Conservation (phyloP, 257 asterid genomes). For the Pogostemon cablin region DNA sequence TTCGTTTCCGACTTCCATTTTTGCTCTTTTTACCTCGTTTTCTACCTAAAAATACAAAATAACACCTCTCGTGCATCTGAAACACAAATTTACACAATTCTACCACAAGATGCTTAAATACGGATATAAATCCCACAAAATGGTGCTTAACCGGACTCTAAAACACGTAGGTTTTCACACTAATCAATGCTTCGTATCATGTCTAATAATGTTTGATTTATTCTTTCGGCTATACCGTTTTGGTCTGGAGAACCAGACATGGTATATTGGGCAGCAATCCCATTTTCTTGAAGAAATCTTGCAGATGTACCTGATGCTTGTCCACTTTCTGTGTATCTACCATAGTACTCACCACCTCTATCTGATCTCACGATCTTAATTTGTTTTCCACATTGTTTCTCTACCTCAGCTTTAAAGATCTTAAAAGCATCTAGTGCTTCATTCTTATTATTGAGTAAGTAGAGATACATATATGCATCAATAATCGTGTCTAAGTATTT, state of each 20-base stretch:
- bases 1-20: no score
- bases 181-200: not conserved
- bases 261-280: conserved; percentile 17
- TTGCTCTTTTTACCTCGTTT: no score
- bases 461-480: conserved; percentile 17
- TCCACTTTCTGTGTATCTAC: conserved; percentile 9
- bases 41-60: no score
- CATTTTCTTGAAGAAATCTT: conserved; percentile 6
- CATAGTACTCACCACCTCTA: conserved; percentile 20
- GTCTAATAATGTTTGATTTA: not conserved
- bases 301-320: conserved; percentile 8
- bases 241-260: not conserved
- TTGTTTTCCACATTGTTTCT: conserved; percentile 18
- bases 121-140: no score
- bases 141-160: no score
- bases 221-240: not conserved
- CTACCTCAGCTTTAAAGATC: conserved; percentile 14
- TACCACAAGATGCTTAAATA: no score
- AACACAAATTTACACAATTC: no score
- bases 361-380: conserved; percentile 23
- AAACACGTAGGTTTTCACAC: no score
- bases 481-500: no score
- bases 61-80: no score
- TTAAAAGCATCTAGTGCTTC: conserved; percentile 18
- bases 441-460: not conserved